Evolutionary conservation across 2,329 filamentous ascomycete genomes (phyloP).

Genomic region (Xylaria sp.): DNA sequence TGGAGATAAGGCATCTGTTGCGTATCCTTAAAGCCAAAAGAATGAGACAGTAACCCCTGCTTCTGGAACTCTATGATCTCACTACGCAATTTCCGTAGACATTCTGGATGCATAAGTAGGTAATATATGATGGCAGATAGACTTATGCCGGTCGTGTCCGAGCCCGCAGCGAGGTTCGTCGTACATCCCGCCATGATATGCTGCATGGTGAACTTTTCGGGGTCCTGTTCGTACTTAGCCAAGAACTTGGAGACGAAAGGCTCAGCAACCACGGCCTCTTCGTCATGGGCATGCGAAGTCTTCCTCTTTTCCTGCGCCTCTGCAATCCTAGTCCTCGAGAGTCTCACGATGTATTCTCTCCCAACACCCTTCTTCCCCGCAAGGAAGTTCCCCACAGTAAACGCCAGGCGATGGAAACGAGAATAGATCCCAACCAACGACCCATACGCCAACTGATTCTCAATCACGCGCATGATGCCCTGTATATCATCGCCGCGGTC

Average conservation of each 20-base stretch:
- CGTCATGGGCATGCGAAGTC: neutral
- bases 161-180: conserved; percentile 51
- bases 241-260: conserved; percentile 49
- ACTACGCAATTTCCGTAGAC: conserved; percentile 49
- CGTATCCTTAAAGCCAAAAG: conserved; percentile 45
- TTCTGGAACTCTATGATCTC: conserved; percentile 52
- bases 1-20: conserved; percentile 58
- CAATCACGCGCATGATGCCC: conserved; percentile 45
- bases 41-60: conserved; percentile 24
- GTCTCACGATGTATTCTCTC: conserved; percentile 45
- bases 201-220: conserved; percentile 48
- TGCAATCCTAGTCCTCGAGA: conserved; percentile 39
- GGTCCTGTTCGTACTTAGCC: conserved; percentile 42
- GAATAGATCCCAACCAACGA: conserved; percentile 44
- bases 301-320: neutral
- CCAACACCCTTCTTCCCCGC: conserved; percentile 42
- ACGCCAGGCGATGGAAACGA: conserved; percentile 35
- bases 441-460: conserved; percentile 43
- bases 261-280: conserved; percentile 14
- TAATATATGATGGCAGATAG: conserved; percentile 49
- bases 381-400: conserved; percentile 24
- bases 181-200: conserved; percentile 41
- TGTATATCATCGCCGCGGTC: conserved; percentile 51
- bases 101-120: conserved; percentile 43
- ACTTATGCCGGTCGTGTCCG: conserved; percentile 53